These are phyloP conservation scores for Aspergillus baeticus DNA, from an alignment of 495 filamentous ascomycete species.

Conservation along the genomic window DNA sequence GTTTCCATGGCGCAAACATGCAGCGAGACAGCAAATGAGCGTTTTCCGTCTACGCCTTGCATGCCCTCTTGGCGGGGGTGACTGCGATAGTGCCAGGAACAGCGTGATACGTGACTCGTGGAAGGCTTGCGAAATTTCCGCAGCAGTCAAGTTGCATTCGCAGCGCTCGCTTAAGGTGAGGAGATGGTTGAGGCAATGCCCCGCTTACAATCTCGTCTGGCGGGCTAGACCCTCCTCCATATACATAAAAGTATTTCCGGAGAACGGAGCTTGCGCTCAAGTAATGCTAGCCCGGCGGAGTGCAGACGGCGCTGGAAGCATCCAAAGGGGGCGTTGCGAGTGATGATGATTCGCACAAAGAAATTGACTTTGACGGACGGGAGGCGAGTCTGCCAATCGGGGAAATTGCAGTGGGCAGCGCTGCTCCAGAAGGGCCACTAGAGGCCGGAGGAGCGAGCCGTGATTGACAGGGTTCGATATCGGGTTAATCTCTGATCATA, in stretches of 20 bases:
- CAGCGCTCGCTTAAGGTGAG: neutral
- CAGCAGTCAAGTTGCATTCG: neutral
- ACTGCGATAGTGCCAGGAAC: neutral
- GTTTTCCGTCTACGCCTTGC: too few species aligned
- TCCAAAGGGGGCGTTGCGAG: neutral
- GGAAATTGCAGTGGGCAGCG: too few species aligned
- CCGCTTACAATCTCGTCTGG: neutral
- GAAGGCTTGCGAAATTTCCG: neutral
- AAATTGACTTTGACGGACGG: neutral
- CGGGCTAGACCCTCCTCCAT: neutral
- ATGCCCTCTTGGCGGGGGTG: neutral
- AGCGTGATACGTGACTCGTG: neutral
- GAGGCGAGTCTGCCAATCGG: too few species aligned
- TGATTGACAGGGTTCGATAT: slow-evolving; percentile 3
- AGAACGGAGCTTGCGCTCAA: neutral
- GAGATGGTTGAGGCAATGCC: too few species aligned
- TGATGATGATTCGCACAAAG: neutral
- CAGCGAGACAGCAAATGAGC: too few species aligned
- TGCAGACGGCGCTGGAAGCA: neutral
- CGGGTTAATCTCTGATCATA: neutral
- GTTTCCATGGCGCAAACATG: neutral
- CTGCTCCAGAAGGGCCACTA: neutral
- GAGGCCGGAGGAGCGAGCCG: neutral
- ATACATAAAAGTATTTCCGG: neutral
- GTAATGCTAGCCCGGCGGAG: neutral